Evolutionary conservation across 352 stramenopile species (phyloP), one percentile per base, ranked within the genome.

Genomic region (Phytophthora cactorum): DNA sequence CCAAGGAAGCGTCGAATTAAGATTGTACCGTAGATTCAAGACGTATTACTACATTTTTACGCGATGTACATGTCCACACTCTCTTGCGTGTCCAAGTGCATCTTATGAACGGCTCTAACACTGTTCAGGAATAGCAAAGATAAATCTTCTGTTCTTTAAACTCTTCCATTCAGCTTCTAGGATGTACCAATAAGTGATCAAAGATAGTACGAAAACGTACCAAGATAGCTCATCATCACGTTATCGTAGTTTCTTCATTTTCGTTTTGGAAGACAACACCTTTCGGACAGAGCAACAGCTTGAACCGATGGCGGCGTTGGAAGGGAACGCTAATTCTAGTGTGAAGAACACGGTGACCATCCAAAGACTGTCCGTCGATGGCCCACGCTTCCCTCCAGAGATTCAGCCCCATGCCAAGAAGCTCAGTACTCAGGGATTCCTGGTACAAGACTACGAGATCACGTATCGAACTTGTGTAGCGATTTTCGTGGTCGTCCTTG

Each of bases 381-480:
- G 63, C 7, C 51, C 63, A 10, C 31, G 49, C 3, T 53, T 70
- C 22, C 43, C 63, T 29, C 25, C 34, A 45, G 63, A 70, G 8
- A 45, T 50, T 3, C 50, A 60, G 6, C 14, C 17, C 1, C 49
- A 47, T 1, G 0, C 12, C 15, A 70, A 44, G 41, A 25, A 12
- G n/a, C 7, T 25, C 1, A 50, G 2, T 3, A 5, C 22, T 12
- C 63, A 59, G 28, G 31, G 10, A 11, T 49, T 60, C 1, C 54
- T 55, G 1, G 14, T 59, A 2, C 52, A 66, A 43, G 63, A 71
- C 52, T 70, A 70, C 10, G 56, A 72, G 10, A 56, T 80, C 38
- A 66, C 72, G 36, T 74, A 77, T 27, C 45, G 61, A 32, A 45
- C 60, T 0, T 75, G 72, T 34, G 27, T 66, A 11, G 38, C 66